Evolutionary conservation across 225 moss, liverwort and hornwort genomes (phyloP).

Genomic region (Pleurozium schreberi): DNA sequence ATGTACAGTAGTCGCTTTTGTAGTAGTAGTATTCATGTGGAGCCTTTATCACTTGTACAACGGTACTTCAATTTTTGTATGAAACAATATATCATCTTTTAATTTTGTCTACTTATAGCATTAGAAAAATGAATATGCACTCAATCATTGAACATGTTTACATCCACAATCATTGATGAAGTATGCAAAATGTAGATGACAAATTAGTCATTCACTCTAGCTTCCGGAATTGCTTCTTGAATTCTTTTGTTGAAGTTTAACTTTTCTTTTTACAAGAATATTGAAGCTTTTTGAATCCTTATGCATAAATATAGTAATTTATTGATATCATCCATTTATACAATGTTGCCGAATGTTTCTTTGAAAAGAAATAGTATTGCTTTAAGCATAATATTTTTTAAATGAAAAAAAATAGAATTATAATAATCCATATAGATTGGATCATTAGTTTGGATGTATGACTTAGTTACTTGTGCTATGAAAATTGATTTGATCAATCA

Average conservation of each 20-base stretch:
- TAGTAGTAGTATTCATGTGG: rapidly evolving
- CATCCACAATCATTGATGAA: background rate
- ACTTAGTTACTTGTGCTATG: no score
- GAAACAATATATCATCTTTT: background rate
- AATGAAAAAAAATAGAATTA: background rate
- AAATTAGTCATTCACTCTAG: no score
- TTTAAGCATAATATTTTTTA: no score
- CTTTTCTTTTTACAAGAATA: no score
- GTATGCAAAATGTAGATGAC: background rate
- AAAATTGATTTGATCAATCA: background rate
- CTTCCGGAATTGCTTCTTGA: background rate
- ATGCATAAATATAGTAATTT: background rate
- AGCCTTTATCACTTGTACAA: background rate
- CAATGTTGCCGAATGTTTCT: no score
- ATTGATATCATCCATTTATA: background rate
- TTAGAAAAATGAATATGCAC: rapidly evolving
- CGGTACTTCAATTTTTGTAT: background rate
- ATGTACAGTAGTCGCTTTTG: background rate
- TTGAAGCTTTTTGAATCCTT: background rate
- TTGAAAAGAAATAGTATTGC: background rate
- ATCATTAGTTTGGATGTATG: background rate
- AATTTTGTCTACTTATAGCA: background rate
- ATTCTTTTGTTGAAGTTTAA: background rate
- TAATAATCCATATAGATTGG: background rate
- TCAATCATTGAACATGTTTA: background rate